Evolutionary conservation across 106 monocot genomes (phyloP).

Genomic region (Posidonia australis): DNA sequence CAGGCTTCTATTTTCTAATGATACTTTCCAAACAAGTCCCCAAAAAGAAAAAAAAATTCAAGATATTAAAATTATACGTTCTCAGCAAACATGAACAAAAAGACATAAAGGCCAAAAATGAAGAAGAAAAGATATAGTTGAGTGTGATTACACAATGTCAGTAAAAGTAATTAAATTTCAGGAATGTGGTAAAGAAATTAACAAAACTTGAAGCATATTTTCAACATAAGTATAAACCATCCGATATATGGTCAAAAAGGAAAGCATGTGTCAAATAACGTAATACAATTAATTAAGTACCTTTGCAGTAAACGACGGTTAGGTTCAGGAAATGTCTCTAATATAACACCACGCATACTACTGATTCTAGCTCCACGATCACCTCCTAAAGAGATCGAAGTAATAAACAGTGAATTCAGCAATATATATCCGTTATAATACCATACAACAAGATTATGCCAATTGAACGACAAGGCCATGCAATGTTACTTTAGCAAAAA

Average conservation of each 20-base stretch:
- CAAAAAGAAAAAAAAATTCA: no score
- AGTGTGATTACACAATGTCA: no score
- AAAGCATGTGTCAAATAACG: neutral
- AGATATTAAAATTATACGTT: no score
- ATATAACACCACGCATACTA: conserved; percentile 54
- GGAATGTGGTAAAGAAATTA: neutral
- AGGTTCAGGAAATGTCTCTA: conserved; percentile 74
- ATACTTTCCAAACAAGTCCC: no score
- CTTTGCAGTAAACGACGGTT: conserved; percentile 79
- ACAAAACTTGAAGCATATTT: neutral
- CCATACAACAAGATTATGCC: no score
- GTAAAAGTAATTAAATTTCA: neutral
- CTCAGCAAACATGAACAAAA: no score
- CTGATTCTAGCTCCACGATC: conserved; percentile 43
- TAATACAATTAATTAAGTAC: conserved; percentile 25
- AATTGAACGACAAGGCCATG: no score
- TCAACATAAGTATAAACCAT: neutral
- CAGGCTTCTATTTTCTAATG: no score
- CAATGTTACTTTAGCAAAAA: no score
- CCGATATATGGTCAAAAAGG: neutral
- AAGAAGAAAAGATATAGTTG: no score
- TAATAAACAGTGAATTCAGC: conserved; percentile 1
- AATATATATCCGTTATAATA: no score
- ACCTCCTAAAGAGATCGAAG: conserved; percentile 30
- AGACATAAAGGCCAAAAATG: no score